These are phyloP conservation scores for Cruciata laevipes DNA, from an alignment of 257 asterid genomes.

Conservation along the genomic window DNA sequence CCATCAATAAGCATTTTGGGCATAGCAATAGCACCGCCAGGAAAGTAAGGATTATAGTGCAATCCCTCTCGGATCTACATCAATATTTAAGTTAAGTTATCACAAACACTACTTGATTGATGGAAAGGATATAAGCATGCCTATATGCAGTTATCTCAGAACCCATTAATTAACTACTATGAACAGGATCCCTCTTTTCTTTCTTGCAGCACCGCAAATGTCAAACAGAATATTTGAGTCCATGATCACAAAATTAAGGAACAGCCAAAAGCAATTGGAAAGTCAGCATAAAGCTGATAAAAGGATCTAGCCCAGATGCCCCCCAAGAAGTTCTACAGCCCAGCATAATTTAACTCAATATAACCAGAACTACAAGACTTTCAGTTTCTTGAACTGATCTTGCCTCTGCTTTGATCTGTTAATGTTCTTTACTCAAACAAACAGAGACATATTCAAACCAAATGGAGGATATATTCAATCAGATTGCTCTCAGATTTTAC, in stretches of 20 bases:
- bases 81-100: conserved; percentile 12
- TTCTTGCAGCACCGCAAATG: neutral
- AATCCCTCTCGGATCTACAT: conserved; percentile 69
- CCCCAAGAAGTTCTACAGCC: neutral
- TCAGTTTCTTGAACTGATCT: neutral
- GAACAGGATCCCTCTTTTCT: neutral
- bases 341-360: no score
- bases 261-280: neutral
- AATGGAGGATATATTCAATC: neutral
- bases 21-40: conserved; percentile 88
- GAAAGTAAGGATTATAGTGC: conserved; percentile 77
- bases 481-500: neutral
- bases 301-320: no score
- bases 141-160: no score
- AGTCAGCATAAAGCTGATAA: neutral
- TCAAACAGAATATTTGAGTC: no score
- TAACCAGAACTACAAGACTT: neutral
- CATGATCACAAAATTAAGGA: neutral
- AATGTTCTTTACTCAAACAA: neutral
- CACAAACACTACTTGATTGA: neutral
- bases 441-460: neutral
- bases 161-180: neutral
- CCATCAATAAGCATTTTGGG: conserved; percentile 84
- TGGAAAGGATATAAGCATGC: neutral
- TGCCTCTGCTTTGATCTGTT: neutral